Base-by-base conservation (phyloP, 2,329 filamentous ascomycete genomes). In the Tricladium varicosporioides region DNA sequence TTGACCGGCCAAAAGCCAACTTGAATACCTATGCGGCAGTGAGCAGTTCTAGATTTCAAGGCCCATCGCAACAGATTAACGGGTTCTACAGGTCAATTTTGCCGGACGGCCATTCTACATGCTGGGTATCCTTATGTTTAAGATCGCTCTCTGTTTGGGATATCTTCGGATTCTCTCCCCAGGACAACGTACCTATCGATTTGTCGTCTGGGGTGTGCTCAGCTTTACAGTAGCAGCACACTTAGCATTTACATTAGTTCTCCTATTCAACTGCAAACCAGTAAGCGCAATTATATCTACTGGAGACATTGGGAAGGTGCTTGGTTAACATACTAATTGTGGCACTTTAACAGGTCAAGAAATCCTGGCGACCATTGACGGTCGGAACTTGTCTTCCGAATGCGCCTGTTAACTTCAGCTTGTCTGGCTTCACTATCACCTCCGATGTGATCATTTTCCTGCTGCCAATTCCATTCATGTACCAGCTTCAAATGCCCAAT, bases 351-450 rank as follows among this genome's bases (percentile, higher is more conserved):
- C 13, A 58, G 56, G 56, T 58, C 10, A 56, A 57, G 32, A 68
- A 64, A 53, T 70, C 71, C 32, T 74, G 72, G 73, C 60, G 66
- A 2, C 58, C 61, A 5, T 33, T n/a, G 10, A 63, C 66, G 5
- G 42, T 54, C 1, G 73, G 72, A 5, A 68, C 48, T 0, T 75
- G 73, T 61, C 64, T 75, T 2, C 69, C 69, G 1, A 67, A 72
- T 15, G 70, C 66, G 1, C 58, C 64, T 1, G 70, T 69, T 1
- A 72, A 73, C 50, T 74, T 74, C 53, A 67, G 63, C 19, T 22
- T 51, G 4, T 40, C 49, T 2, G 33, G 11, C 15, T 15, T 44
- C 11, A 31, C 33, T 14, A 50, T 59, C 13, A 7, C 31, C 5
- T 59, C 43, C 13, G 57, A 59, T 27, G 48, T 56, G 10, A 45